These are phyloP conservation scores for Sporothrix globosa DNA, from an alignment of 2,329 filamentous ascomycete genomes.

Conservation along the genomic window DNA sequence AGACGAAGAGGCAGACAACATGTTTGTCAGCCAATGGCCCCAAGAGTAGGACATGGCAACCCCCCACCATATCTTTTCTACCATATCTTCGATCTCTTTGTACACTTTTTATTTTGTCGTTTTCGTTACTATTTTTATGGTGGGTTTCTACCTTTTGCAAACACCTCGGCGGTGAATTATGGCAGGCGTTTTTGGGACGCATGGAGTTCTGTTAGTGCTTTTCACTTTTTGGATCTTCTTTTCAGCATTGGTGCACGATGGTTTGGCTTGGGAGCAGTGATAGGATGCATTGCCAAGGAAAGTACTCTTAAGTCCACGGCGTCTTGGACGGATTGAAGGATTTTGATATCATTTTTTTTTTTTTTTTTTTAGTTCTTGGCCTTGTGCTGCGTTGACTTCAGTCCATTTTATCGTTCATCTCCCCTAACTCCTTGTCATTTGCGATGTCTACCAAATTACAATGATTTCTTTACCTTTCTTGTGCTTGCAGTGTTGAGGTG, in stretches of 20 bases:
- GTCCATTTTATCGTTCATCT: too few relatives aligned
- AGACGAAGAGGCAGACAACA: background rate
- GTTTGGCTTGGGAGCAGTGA: background rate
- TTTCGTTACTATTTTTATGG: background rate
- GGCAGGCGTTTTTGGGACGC: background rate
- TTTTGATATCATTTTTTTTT: background rate
- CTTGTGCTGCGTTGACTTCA: too few relatives aligned
- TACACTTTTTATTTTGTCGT: too few relatives aligned
- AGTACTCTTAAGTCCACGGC: background rate
- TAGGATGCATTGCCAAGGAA: background rate
- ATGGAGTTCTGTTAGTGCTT: background rate
- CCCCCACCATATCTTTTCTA: background rate
- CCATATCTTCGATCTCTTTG: background rate
- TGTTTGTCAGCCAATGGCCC: background rate
- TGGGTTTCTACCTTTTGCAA: background rate
- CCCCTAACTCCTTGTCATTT: background rate
- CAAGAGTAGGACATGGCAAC: background rate
- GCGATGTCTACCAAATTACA: background rate
- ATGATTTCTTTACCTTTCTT: background rate
- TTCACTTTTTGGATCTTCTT: background rate
- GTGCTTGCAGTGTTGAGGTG: background rate
- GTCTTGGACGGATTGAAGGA: background rate
- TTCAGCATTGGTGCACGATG: background rate
- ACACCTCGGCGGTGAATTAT: background rate
- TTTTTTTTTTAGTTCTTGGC: background rate